Percentiles rank a stretch among this genome's conserved stretches.
Conservation (phyloP, 2,329 filamentous ascomycete genomes). For the Alternaria gaisen region DNA sequence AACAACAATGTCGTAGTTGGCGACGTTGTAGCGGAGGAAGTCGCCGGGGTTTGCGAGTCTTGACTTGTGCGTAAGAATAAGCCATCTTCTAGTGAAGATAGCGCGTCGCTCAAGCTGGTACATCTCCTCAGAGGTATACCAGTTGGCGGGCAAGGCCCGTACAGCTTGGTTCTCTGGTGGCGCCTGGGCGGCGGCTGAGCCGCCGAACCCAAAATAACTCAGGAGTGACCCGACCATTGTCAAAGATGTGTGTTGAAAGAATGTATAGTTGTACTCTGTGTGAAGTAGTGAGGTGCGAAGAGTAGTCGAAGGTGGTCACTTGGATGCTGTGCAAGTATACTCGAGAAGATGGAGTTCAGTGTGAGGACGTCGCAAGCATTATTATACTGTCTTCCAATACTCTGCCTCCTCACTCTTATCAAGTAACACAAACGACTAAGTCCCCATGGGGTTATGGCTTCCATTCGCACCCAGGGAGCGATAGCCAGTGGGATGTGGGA, state of each 20-base stretch:
- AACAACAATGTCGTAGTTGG: conserved; percentile 55
- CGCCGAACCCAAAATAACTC: conserved; percentile 39
- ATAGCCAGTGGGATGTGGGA: conserved; percentile 33
- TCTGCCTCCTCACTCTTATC: conserved; percentile 35
- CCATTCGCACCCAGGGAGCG: conserved; percentile 28
- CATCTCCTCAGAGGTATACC: conserved; percentile 53
- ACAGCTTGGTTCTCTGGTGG: conserved; percentile 39
- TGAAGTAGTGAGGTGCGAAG: neutral
- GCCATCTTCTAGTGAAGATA: conserved; percentile 65
- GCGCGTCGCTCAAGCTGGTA: conserved; percentile 60
- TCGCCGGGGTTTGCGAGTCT: conserved; percentile 63
- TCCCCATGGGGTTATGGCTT: conserved; percentile 42
- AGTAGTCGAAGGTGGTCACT: neutral
- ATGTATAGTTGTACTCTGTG: neutral
- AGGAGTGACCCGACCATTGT: conserved; percentile 39
- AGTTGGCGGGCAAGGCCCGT: conserved; percentile 54
- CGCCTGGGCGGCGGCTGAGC: conserved; percentile 20
- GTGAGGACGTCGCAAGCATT: conserved; percentile 22
- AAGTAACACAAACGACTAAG: conserved; percentile 32
- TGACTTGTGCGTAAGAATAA: conserved; percentile 63
- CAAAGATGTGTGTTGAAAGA: neutral
- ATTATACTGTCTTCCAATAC: conserved; percentile 30
- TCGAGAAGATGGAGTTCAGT: conserved; percentile 16
- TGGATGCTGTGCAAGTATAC: neutral
- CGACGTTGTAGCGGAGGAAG: conserved; percentile 61